Base-by-base conservation (phyloP, 805 yeast genomes). In the Metschnikowia picachoensis region DNA sequence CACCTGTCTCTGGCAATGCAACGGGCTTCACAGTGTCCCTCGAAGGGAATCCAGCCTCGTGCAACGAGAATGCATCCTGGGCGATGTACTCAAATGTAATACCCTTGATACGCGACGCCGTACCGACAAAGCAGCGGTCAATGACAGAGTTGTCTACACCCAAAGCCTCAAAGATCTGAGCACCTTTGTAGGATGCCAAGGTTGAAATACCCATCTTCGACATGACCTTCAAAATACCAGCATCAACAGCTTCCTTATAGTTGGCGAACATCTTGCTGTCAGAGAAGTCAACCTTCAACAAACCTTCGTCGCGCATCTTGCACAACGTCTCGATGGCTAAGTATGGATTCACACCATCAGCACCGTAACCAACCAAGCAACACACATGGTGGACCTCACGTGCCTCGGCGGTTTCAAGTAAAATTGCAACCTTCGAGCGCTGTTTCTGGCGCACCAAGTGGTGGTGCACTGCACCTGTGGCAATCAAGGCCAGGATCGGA, bases 201-300 rank as follows among this genome's bases (percentile, higher is more conserved):
- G 99, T 94, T 30, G 98, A 91, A 59, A 92, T 94, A 76, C 99
- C 99, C 98, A 92, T 94, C 77, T 94, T 92, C 32, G 97, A 89
- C 99, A 92, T 92, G 49, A 94, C 97, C 74, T 94, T 92, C 59
- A 89, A 74, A 58, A 92, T 85, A 69, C 98, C 98, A 45, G 89
- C 85, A 62, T 92, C 95, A 49, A 87, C 76, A 11, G 97, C 85
- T 55, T 81, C 76, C 63, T 85, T 87, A 72, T 89, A 92, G 74
- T 92, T 92, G 43, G 74, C 74, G 51, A 91, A 68, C 49, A 90
- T 76, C 55, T 79, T 62, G 30, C 78, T 79, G 52, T 82, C 82
- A 14, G 82, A 61, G 44, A 87, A 64, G 31, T 72, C 74, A 48
- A 81, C 74, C 51, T 65, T 67, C 57, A 87, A 69, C 57, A 94